phyloP scores from a whole-genome alignment of 139 green algal genomes.

The Haematococcus sp. region DNA sequence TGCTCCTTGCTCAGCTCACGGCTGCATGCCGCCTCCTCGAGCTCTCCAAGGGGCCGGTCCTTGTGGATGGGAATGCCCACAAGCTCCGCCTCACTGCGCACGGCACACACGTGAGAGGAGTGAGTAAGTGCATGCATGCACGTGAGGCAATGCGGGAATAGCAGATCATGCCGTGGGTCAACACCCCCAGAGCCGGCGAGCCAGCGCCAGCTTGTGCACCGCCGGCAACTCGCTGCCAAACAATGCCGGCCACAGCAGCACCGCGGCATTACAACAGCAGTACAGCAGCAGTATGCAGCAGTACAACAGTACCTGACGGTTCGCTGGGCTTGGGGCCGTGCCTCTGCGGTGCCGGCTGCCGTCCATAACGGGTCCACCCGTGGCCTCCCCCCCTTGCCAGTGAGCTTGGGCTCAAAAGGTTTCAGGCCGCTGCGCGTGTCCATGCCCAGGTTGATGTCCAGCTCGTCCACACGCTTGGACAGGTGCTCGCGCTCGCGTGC shows the following conservation, averaged over 20 bases:
- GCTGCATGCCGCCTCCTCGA: constrained; percentile 4
- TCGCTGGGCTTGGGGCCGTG: constrained; percentile 25
- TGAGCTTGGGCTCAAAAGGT: constrained; percentile 26
- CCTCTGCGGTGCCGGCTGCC: constrained; percentile 18
- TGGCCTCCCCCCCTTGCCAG: not conserved
- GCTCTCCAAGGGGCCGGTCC: constrained; percentile 11
- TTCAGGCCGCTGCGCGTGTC: constrained; percentile 35
- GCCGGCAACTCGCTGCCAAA: no score
- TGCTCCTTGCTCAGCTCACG: constrained; percentile 44
- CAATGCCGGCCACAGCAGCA: no score
- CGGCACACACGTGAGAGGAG: no score
- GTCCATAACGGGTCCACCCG: constrained; percentile 42
- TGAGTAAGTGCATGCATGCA: no score
- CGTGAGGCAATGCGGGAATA: no score
- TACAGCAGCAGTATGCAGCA: no score
- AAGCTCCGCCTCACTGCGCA: constrained; percentile 17
- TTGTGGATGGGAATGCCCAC: constrained; percentile 32
- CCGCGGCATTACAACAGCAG: no score
- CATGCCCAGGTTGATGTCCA: constrained; percentile 53
- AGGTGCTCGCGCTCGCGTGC: constrained; percentile 4
- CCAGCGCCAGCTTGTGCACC: no score
- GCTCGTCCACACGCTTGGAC: constrained; percentile 19
- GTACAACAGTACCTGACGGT: not conserved
- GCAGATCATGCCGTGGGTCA: no score
- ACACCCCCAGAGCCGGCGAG: no score